Percentiles rank a stretch among this genome's conserved stretches.
Conservation (phyloP, 352 stramenopile genomes). For the Phytophthora pluvialis region DNA sequence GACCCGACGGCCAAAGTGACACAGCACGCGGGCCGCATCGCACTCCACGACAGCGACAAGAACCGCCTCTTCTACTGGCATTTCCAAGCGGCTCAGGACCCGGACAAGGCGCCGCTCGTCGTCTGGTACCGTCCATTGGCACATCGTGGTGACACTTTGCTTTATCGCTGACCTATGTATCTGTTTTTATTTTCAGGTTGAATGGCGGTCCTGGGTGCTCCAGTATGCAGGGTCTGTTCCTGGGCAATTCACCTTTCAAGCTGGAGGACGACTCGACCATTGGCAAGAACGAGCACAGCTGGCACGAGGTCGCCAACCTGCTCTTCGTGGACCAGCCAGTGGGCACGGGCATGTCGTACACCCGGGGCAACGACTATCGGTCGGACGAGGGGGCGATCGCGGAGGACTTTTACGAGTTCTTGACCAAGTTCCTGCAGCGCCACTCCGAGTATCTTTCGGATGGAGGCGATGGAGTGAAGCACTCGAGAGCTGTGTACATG, state of each 20-base stretch:
- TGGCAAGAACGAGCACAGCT: constrained; percentile 73
- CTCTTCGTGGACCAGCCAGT: constrained; percentile 89
- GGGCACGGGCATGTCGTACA: constrained; percentile 80
- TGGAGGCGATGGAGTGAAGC: constrained; percentile 44
- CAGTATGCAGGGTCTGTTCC: constrained; percentile 81
- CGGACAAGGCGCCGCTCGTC: constrained; percentile 63
- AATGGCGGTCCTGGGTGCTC: constrained; percentile 86
- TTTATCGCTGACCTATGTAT: constrained; percentile 12
- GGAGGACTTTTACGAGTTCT: constrained; percentile 93
- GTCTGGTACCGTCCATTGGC: constrained; percentile 57
- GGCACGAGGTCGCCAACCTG: constrained; percentile 76
- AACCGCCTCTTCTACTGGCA: constrained; percentile 88
- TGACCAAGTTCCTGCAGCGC: constrained; percentile 92
- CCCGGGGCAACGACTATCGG: constrained; percentile 59
- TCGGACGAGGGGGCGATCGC: constrained; percentile 54
- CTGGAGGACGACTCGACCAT: constrained; percentile 61
- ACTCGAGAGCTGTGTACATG: constrained; percentile 91
- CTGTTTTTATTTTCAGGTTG: constrained; percentile 44
- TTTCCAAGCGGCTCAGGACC: constrained; percentile 53
- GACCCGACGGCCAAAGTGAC: constrained; percentile 54
- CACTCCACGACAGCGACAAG: constrained; percentile 48
- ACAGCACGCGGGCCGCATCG: constrained; percentile 72
- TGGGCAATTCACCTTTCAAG: constrained; percentile 77
- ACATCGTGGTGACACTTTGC: constrained; percentile 2
- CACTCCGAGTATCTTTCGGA: constrained; percentile 77